phyloP scores from a whole-genome alignment of 2,329 filamentous ascomycete species.

The Hortaea werneckii region DNA sequence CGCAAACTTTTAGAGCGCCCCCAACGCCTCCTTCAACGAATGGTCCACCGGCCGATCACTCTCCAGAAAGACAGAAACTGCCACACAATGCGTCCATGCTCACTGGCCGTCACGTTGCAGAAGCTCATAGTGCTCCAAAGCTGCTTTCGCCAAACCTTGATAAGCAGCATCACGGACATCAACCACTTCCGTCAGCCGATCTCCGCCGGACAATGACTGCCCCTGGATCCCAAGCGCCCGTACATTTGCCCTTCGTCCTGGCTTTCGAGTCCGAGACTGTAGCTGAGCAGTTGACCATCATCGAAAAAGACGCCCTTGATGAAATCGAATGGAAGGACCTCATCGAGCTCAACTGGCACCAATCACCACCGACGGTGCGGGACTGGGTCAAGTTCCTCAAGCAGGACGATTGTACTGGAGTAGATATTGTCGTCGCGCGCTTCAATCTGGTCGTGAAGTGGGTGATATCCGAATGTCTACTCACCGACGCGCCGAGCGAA shows the following conservation, averaged over 20 bases:
- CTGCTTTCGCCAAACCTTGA: conserved; percentile 8
- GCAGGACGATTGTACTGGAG: conserved; percentile 46
- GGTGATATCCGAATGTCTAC: conserved; percentile 68
- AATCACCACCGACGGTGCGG: conserved; percentile 34
- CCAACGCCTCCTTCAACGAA: conserved; percentile 35
- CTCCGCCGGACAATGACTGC: conserved; percentile 1
- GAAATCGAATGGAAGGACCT: conserved; percentile 85
- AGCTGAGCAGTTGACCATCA: conserved; percentile 74
- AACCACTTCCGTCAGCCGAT: conserved; percentile 7
- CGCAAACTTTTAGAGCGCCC: conserved; percentile 19
- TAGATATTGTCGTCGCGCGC: conserved; percentile 74
- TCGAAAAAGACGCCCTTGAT: conserved; percentile 76
- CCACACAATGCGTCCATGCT: neutral
- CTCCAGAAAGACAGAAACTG: conserved; percentile 10
- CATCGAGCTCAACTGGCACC: conserved; percentile 74
- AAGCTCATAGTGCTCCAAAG: conserved; percentile 9
- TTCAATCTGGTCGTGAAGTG: conserved; percentile 87
- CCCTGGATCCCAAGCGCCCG: conserved; percentile 1
- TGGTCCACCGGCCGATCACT: conserved; percentile 15
- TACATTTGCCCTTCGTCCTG: conserved; percentile 67
- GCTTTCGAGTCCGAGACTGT: conserved; percentile 70
- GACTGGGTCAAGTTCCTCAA: conserved; percentile 74
- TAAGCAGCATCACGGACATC: neutral
- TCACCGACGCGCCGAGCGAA: conserved; percentile 63
- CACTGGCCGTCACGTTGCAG: conserved; percentile 4